Evolutionary conservation across 768 basidiomycete species (phyloP).

Genomic region (Amanita pallidorosea): DNA sequence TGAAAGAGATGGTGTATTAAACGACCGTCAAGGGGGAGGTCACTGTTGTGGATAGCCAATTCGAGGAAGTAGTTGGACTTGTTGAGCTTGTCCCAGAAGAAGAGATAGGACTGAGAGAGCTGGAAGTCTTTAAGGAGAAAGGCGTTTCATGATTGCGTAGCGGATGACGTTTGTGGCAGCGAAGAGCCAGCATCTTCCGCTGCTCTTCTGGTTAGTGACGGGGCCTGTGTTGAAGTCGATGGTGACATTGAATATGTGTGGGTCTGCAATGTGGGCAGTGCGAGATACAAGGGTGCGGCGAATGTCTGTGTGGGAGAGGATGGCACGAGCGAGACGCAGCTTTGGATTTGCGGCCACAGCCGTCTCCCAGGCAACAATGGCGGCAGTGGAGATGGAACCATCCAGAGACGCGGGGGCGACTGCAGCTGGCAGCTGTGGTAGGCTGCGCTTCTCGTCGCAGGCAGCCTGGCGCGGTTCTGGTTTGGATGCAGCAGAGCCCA

Average conservation of each 20-base stretch:
- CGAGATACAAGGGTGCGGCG: slow-evolving; percentile 54
- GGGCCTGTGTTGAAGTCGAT: slow-evolving; percentile 77
- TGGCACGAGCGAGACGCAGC: slow-evolving; percentile 62
- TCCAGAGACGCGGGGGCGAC: slow-evolving; percentile 36
- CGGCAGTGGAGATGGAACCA: slow-evolving; percentile 50
- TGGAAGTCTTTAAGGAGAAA: slow-evolving; percentile 85
- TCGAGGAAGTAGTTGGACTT: slow-evolving; percentile 92
- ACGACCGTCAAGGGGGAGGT: slow-evolving; percentile 73
- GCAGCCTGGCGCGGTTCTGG: slow-evolving; percentile 14
- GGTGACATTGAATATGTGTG: slow-evolving; percentile 75
- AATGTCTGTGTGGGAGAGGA: slow-evolving; percentile 63
- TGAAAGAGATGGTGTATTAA: slow-evolving; percentile 66
- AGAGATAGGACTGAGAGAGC: slow-evolving; percentile 87
- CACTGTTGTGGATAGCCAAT: slow-evolving; percentile 70
- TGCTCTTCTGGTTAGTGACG: slow-evolving; percentile 78
- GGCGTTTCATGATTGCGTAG: slow-evolving; percentile 75
- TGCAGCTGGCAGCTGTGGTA: slow-evolving; percentile 12
- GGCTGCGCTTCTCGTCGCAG: slow-evolving; percentile 21
- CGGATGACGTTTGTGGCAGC: slow-evolving; percentile 83
- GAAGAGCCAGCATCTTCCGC: slow-evolving; percentile 94
- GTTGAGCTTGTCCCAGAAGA: slow-evolving; percentile 96
- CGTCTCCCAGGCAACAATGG: slow-evolving; percentile 60
- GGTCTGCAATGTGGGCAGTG: slow-evolving; percentile 46
- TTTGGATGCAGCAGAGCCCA: slow-evolving; percentile 20
- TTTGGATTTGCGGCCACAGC: slow-evolving; percentile 44